Base-by-base conservation (phyloP, 2,329 filamentous ascomycete genomes). In the Fusarium tjaetaba region DNA sequence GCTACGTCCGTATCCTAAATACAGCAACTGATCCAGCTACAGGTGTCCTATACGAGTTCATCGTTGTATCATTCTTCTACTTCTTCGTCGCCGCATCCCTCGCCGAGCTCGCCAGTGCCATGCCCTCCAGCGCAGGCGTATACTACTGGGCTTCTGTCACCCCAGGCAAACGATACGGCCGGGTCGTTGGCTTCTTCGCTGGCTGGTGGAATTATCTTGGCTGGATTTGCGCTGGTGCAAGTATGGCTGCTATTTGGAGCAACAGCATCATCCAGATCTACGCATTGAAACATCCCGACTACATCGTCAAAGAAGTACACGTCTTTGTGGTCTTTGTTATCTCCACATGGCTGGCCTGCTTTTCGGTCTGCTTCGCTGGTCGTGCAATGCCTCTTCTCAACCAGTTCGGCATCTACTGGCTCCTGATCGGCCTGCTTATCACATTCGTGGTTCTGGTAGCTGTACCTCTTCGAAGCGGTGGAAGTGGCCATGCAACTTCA, bases 21-120 rank as follows among this genome's bases (percentile, higher is more conserved):
- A 26, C 26, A 11, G 5, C 1, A 15, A 11, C 16, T 52, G 2
- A 52, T 10, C 0, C 2, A 11, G 2, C 1, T 28, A 7, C 0
- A 55, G 51, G 51, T 2, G 51, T 55, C 1, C 14, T 55, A 2
- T n/a, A 55, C 34, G 51, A 55, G 15, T 55, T 55, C 15, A 55
- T 55, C 10, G 51, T 39, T 1, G 51, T 55, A 9, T 55, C 51
- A 0, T 13, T 55, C 14, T 55, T 55, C 14, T 55, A 55, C 34
- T 39, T 55, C 18, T 39, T 55, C 34, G 51, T 55, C 20, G 51
- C 51, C 14, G 34, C 20, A n/a, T 53, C 51, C 24, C 34, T 55
- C 3, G 34, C 51, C 34, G 51, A 55, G 14, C 51, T 55, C 0
- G 51, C 51, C 1, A 55, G 51, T 5, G 51, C 51, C 24, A 55